phyloP scores from a whole-genome alignment of 164 flowering plant species.

The Malania oleifera region DNA sequence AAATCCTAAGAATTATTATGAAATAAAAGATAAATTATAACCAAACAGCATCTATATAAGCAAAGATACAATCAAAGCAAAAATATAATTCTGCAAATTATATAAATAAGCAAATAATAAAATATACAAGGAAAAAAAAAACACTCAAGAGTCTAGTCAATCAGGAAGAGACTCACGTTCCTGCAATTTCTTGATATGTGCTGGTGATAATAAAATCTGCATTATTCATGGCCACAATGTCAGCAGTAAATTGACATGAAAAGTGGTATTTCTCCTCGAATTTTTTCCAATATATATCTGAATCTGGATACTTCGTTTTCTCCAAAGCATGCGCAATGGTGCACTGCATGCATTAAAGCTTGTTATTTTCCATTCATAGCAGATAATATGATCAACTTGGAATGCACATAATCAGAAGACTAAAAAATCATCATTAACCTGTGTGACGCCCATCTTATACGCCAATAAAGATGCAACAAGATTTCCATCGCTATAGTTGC shows the following conservation, averaged over 20 bases:
- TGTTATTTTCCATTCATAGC: not conserved
- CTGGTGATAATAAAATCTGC: conserved; percentile 98
- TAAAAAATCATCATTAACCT: conserved; percentile 37
- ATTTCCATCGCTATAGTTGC: conserved; percentile 99
- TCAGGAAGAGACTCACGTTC: conserved; percentile 58
- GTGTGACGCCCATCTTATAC: conserved; percentile 81
- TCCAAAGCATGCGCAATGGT: conserved; percentile 95
- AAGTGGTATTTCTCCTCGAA: conserved; percentile 92
- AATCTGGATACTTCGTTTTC: conserved; percentile 96
- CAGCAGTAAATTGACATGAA: conserved; percentile 97
- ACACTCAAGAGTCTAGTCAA: not conserved
- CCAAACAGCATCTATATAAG: no score
- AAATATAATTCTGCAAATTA: no score
- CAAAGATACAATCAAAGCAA: no score
- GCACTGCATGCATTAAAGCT: conserved; percentile 46
- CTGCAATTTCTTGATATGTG: conserved; percentile 96
- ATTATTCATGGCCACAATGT: conserved; percentile 84
- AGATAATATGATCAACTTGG: not conserved
- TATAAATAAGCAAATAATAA: no score
- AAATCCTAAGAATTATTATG: no score
- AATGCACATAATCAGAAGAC: conserved; percentile 1
- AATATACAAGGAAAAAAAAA: no score
- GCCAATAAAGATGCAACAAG: conserved; percentile 88
- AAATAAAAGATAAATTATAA: no score
- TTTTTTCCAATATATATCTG: conserved; percentile 93